Percentiles rank a stretch among this genome's conserved stretches.
phyloP scores from a whole-genome alignment of 768 basidiomycete species.

The Sutorius australiensis region DNA sequence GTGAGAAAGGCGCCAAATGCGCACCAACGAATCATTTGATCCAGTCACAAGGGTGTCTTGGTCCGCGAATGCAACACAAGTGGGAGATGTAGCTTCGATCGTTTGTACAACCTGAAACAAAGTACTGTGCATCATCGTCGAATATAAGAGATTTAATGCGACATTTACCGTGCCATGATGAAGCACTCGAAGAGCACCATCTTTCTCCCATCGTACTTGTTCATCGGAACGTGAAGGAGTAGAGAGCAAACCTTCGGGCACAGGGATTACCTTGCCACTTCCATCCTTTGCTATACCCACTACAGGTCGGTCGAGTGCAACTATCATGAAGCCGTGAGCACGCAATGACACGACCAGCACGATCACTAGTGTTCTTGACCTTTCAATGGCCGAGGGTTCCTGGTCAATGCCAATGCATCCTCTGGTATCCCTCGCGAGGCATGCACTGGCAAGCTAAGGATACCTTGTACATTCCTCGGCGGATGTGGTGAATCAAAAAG shows the following conservation, averaged over 20 bases:
- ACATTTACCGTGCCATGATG: conserved; percentile 57
- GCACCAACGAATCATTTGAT: conserved; percentile 74
- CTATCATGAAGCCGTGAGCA: conserved; percentile 23
- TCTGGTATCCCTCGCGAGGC: conserved; percentile 77
- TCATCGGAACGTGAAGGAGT: conserved; percentile 63
- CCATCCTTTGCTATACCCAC: conserved; percentile 50
- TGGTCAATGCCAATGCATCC: conserved; percentile 66
- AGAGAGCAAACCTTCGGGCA: conserved; percentile 52
- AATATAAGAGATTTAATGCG: neutral
- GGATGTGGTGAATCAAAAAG: conserved; percentile 80
- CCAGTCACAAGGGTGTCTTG: conserved; percentile 72
- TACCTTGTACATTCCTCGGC: conserved; percentile 63
- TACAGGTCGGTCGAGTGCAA: conserved; percentile 39
- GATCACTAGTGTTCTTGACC: conserved; percentile 34
- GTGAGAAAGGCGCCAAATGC: conserved; percentile 68
- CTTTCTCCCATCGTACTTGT: conserved; percentile 63
- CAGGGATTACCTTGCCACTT: conserved; percentile 49
- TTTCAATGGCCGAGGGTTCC: conserved; percentile 53
- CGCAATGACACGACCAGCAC: neutral
- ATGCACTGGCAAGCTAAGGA: conserved; percentile 69
- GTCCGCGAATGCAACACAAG: conserved; percentile 78
- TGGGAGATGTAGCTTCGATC: conserved; percentile 68
- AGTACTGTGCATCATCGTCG: conserved; percentile 1
- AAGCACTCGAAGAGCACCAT: conserved; percentile 56
- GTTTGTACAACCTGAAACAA: conserved; percentile 61